These are phyloP conservation scores for Plasmopara viticola DNA, from an alignment of 352 stramenopile species.

Conservation along the genomic window DNA sequence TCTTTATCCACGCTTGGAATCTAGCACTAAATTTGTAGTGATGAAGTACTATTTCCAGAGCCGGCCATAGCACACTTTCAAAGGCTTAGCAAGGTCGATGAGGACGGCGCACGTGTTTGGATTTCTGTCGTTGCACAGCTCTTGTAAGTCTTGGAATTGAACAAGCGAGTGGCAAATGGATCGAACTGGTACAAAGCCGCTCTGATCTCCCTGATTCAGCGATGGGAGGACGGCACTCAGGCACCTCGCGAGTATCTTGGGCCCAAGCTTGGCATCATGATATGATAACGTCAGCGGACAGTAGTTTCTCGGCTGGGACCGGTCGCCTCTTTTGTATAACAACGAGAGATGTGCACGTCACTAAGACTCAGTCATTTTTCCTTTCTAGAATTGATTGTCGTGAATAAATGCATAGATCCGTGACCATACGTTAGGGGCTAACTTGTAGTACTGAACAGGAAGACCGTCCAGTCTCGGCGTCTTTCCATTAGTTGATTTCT, in stretches of 20 bases:
- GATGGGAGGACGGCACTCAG: not conserved
- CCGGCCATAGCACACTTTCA: not conserved
- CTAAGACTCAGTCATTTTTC: conserved; percentile 15
- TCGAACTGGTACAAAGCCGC: conserved; percentile 6
- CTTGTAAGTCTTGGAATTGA: conserved; percentile 4
- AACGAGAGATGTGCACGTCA: conserved; percentile 7
- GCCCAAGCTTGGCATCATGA: conserved; percentile 7
- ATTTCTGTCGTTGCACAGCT: not conserved
- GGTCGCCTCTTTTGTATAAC: conserved; percentile 2
- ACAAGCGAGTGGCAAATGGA: conserved; percentile 5
- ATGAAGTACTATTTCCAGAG: conserved; percentile 6
- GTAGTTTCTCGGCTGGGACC: conserved; percentile 5
- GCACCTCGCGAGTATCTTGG: conserved; percentile 3
- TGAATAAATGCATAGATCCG: conserved; percentile 11
- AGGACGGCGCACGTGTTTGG: conserved; percentile 2
- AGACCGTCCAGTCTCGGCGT: conserved; percentile 9
- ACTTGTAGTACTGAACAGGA: conserved; percentile 15
- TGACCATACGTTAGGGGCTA: conserved; percentile 4
- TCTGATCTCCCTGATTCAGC: conserved; percentile 9
- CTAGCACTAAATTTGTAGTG: conserved; percentile 14
- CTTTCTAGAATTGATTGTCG: conserved; percentile 3
- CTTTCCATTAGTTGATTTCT: conserved; percentile 9
- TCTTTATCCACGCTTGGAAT: conserved; percentile 10
- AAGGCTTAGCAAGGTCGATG: conserved; percentile 10
- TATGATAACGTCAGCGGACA: conserved; percentile 12